A percentile compares a stretch with the other conserved stretches of the same genome.
These are phyloP conservation scores for Alternaria longipes DNA, from an alignment of 2,329 filamentous ascomycete species.

Conservation along the genomic window DNA sequence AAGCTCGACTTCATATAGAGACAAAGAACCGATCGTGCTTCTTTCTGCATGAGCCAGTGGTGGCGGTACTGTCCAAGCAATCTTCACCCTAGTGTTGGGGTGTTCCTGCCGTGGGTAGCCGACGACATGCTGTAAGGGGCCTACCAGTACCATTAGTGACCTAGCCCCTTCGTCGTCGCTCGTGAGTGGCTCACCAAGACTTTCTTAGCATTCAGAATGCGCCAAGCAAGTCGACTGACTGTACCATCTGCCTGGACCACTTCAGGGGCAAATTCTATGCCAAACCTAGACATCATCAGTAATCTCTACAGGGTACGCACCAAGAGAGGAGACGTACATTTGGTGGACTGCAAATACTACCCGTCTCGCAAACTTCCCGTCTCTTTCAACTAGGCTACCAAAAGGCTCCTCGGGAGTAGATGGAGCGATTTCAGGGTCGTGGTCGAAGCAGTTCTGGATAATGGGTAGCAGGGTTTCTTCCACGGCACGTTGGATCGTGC, in stretches of 20 bases:
- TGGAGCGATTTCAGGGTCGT: constrained; percentile 89
- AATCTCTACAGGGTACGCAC: neutral
- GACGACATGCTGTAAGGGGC: constrained; percentile 63
- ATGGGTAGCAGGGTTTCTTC: constrained; percentile 82
- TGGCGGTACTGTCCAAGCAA: neutral
- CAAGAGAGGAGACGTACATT: constrained; percentile 69
- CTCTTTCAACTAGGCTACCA: constrained; percentile 82
- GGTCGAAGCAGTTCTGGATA: constrained; percentile 90
- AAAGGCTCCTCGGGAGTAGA: constrained; percentile 81
- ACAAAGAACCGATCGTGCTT: neutral
- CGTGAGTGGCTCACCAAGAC: constrained; percentile 74
- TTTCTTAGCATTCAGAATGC: constrained; percentile 94
- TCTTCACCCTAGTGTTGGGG: constrained; percentile 38
- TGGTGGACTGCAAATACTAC: constrained; percentile 94
- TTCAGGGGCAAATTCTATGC: constrained; percentile 91
- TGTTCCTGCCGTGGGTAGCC: constrained; percentile 53
- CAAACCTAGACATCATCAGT: constrained; percentile 65
- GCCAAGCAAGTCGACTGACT: constrained; percentile 89
- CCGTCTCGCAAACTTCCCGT: constrained; percentile 86
- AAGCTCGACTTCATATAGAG: neutral
- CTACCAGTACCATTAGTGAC: constrained; percentile 27
- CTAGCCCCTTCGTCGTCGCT: neutral
- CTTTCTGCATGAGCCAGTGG: neutral
- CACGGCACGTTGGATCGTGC: constrained; percentile 72
- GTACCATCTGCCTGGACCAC: constrained; percentile 93